Conservation (phyloP, 139 green algal species). For the Closterium sp. region DNA sequence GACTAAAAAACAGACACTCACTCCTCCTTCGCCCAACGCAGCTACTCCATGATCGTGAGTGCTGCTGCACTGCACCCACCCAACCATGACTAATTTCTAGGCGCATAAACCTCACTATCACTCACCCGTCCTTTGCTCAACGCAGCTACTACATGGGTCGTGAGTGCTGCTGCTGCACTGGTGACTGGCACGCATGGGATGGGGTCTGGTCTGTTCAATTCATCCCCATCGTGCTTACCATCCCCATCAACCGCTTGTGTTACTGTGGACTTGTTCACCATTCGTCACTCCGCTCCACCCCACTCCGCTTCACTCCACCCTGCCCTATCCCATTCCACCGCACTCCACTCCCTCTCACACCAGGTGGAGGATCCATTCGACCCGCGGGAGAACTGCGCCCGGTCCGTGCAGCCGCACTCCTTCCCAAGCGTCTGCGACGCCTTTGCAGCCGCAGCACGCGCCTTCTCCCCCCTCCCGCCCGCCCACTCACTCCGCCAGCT, state of each 20-base stretch:
- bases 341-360: background rate
- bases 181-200: too few relatives aligned
- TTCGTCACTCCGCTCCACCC: background rate
- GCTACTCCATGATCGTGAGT: conserved; percentile 4
- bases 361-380: conserved; percentile 31
- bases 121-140: too few relatives aligned
- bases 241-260: too few relatives aligned
- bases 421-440: conserved; percentile 1
- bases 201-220: too few relatives aligned
- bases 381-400: conserved; percentile 16
- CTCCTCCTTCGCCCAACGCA: background rate
- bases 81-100: too few relatives aligned
- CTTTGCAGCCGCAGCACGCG: background rate
- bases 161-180: too few relatives aligned
- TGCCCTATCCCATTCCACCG: background rate
- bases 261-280: too few relatives aligned
- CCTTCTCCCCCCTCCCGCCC: background rate
- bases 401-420: conserved; percentile 7
- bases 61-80: too few relatives aligned
- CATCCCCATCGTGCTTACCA: too few relatives aligned
- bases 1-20: background rate
- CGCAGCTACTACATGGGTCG: too few relatives aligned
- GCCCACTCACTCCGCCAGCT: background rate
- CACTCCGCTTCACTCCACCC: background rate
- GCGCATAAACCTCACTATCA: too few relatives aligned